Evolutionary conservation across 2,329 filamentous ascomycete genomes (phyloP).

Genomic region (Colletotrichum australisinense): DNA sequence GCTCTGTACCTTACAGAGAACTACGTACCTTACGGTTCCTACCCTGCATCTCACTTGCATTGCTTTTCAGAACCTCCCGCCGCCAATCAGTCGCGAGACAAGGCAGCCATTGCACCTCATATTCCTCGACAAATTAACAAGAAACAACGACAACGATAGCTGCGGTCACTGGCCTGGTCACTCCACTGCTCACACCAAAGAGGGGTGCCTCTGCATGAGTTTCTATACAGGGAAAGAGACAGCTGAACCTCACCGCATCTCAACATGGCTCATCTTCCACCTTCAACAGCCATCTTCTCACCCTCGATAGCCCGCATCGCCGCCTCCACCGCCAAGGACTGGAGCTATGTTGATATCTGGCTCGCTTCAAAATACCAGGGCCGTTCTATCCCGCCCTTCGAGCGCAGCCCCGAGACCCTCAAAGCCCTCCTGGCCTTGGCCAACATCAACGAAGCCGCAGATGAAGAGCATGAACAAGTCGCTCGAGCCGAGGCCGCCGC

Average conservation of each 20-base stretch:
- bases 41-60: neutral
- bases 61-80: neutral
- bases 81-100: neutral
- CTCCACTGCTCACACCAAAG: neutral
- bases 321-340: constrained; percentile 87
- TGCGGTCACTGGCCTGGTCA: neutral
- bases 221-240: neutral
- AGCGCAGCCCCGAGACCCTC: constrained; percentile 88
- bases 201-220: neutral
- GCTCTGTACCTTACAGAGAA: neutral
- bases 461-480: constrained; percentile 74
- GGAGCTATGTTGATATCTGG: constrained; percentile 90
- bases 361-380: constrained; percentile 76
- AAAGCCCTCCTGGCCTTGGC: constrained; percentile 80
- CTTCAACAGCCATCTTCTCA: constrained; percentile 70
- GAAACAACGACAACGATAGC: neutral
- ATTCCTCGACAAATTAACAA: neutral
- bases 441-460: constrained; percentile 79
- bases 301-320: constrained; percentile 78
- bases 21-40: neutral
- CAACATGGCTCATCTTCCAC: constrained; percentile 52
- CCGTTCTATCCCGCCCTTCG: constrained; percentile 76
- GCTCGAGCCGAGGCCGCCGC: constrained; percentile 69
- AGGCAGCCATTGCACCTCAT: neutral
- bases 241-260: neutral